phyloP scores from a whole-genome alignment of 2,329 filamentous ascomycete species.

The Aspergillus neoniger region DNA sequence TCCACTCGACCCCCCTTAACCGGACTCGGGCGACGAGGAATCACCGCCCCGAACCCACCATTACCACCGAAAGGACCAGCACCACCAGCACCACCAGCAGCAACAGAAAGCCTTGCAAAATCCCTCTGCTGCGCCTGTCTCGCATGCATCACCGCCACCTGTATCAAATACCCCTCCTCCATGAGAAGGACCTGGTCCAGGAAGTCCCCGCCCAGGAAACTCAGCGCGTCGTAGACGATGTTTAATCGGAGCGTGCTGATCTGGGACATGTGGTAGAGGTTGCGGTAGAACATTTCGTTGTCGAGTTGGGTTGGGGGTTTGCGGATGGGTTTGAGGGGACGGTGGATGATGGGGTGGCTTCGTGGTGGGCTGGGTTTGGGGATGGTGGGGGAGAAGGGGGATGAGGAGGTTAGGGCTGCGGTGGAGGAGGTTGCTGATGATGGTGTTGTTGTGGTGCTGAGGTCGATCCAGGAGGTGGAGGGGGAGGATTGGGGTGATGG shows the following conservation, averaged over 20 bases:
- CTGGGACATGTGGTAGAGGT: slow-evolving; percentile 14
- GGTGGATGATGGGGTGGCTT: too few relatives aligned
- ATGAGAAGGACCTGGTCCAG: neutral
- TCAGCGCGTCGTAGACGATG: slow-evolving; percentile 12
- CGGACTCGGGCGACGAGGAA: too few relatives aligned
- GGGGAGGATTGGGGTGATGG: neutral
- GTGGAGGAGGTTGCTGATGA: neutral
- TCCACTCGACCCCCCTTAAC: too few relatives aligned
- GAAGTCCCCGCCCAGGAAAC: neutral
- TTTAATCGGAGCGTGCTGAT: slow-evolving; percentile 9
- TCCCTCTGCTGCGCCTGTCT: too few relatives aligned
- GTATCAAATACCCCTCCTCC: neutral
- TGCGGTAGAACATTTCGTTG: slow-evolving; percentile 15
- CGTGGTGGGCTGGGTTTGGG: neutral
- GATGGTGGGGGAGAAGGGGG: neutral
- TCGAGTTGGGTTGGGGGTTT: slow-evolving; percentile 19
- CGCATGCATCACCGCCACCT: neutral
- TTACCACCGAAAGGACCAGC: too few relatives aligned
- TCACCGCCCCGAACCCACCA: too few relatives aligned
- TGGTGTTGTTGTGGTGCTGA: neutral
- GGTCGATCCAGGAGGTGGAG: neutral
- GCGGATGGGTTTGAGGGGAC: slow-evolving; percentile 4
- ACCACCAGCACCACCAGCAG: too few relatives aligned
- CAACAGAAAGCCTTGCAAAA: too few relatives aligned
- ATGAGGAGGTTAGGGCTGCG: neutral